Percentiles rank a stretch among this genome's conserved stretches.
Evolutionary conservation across 2,329 filamentous ascomycete species (phyloP).

Genomic region (Rhinocladiella mackenziei): DNA sequence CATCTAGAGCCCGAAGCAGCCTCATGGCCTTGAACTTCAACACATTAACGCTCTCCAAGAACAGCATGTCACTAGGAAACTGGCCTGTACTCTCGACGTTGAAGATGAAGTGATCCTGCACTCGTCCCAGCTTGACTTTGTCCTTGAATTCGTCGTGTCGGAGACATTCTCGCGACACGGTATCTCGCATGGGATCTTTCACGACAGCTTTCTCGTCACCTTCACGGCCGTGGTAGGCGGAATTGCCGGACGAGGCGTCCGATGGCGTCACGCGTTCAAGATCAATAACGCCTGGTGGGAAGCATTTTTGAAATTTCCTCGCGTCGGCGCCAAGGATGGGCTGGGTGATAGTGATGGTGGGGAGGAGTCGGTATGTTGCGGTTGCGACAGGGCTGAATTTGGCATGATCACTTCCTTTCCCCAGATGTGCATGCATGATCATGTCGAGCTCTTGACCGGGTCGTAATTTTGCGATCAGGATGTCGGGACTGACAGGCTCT

Average conservation of each 20-base stretch:
- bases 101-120: constrained; percentile 97
- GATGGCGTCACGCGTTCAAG: constrained; percentile 66
- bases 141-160: constrained; percentile 89
- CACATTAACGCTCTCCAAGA: constrained; percentile 80
- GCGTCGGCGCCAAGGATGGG: constrained; percentile 87
- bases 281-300: constrained; percentile 80
- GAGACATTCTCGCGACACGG: constrained; percentile 87
- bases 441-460: constrained; percentile 84
- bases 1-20: constrained; percentile 44
- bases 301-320: constrained; percentile 83
- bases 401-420: constrained; percentile 87
- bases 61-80: constrained; percentile 88
- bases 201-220: constrained; percentile 88
- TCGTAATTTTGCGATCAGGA: constrained; percentile 87
- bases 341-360: constrained; percentile 74
- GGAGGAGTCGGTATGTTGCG: constrained; percentile 85
- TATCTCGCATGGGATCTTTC: constrained; percentile 83
- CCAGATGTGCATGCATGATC: constrained; percentile 91
- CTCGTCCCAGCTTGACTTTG: constrained; percentile 88
- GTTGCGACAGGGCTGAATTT: constrained; percentile 97
- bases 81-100: constrained; percentile 91
- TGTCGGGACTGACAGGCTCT: constrained; percentile 79
- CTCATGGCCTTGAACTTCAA: constrained; percentile 74
- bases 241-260: constrained; percentile 59
- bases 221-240: constrained; percentile 67